Percentiles rank a stretch among this genome's conserved stretches.
These are phyloP conservation scores for Linnemannia elongata DNA, from an alignment of 192 early-diverging fungal genomes.

Conservation along the genomic window DNA sequence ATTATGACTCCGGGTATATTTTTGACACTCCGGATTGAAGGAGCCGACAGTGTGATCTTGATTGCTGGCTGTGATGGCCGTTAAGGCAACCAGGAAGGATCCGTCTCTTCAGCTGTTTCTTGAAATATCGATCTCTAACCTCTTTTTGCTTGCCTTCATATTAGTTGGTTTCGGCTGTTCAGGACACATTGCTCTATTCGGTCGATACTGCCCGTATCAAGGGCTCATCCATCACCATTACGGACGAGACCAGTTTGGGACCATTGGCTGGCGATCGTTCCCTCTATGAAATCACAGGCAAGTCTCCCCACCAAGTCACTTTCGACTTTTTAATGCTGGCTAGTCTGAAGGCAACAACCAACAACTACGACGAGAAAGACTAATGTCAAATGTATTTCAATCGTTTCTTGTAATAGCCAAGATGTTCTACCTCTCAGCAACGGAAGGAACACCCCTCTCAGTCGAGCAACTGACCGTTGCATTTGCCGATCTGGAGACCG, in stretches of 20 bases:
- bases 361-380: background rate
- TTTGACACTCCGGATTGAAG: background rate
- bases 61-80: background rate
- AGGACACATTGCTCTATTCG: constrained; percentile 61
- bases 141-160: background rate
- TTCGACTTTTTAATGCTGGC: background rate
- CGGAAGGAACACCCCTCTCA: constrained; percentile 26
- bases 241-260: constrained; percentile 52
- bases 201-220: constrained; percentile 42
- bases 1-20: background rate
- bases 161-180: constrained; percentile 64
- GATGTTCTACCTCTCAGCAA: constrained; percentile 42
- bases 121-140: background rate
- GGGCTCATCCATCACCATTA: constrained; percentile 51
- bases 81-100: background rate
- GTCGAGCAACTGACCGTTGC: constrained; percentile 29
- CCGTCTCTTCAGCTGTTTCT: background rate
- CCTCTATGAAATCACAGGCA: constrained; percentile 57
- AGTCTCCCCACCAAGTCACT: background rate
- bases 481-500: constrained; percentile 19
- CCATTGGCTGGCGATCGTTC: constrained; percentile 61
- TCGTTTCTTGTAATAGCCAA: constrained; percentile 24
- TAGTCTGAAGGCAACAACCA: background rate
- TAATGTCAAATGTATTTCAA: background rate
- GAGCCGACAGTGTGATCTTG: background rate